These are phyloP conservation scores for Podochytrium sp. DNA, from an alignment of 192 early-diverging fungal genomes.

Conservation along the genomic window DNA sequence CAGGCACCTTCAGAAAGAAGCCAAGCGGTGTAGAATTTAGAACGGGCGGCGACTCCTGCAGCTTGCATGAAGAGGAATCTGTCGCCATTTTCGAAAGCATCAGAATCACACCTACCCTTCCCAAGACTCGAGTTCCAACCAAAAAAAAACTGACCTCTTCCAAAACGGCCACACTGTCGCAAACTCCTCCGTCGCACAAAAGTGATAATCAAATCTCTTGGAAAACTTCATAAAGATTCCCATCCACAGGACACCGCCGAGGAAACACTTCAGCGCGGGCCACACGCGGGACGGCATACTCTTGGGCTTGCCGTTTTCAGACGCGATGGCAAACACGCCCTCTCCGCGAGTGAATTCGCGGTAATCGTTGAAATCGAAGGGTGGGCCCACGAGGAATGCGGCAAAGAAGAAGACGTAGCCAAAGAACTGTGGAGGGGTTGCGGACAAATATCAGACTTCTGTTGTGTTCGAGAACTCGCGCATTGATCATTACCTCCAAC, in stretches of 20 bases:
- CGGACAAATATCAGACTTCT: not conserved
- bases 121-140: not conserved
- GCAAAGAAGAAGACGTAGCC: conserved; percentile 92
- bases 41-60: conserved; percentile 63
- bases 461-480: not conserved
- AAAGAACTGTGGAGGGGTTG: conserved; percentile 57
- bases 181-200: not conserved
- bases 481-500: conserved; percentile 43
- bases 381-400: conserved; percentile 71
- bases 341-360: conserved; percentile 32
- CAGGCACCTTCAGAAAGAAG: conserved; percentile 86
- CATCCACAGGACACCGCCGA: not conserved
- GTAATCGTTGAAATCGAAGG: conserved; percentile 54
- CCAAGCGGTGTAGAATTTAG: conserved; percentile 93
- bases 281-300: conserved; percentile 41
- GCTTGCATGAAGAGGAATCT: conserved; percentile 42
- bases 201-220: not conserved
- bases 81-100: no score
- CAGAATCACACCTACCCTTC: not conserved
- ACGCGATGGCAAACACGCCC: conserved; percentile 26
- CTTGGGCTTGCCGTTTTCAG: not conserved
- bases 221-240: conserved; percentile 3
- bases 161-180: not conserved
- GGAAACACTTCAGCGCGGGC: conserved; percentile 25
- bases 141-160: not conserved